Percentiles rank a stretch among this genome's conserved stretches.
phyloP scores from a whole-genome alignment of 164 flowering plant genomes.

The Aristolochia fimbriata region DNA sequence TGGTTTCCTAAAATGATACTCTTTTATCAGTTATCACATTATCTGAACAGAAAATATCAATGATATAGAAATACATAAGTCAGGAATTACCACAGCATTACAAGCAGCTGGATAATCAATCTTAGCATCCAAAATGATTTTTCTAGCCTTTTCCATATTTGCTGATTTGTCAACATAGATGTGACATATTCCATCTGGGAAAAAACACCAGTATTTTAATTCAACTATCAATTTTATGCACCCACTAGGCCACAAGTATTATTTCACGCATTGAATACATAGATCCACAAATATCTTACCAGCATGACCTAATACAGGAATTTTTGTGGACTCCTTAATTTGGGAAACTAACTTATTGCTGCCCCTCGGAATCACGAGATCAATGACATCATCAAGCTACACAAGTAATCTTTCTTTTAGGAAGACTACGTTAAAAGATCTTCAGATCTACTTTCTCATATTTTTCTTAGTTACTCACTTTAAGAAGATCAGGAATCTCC shows the following conservation, averaged over 20 bases:
- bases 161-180: conserved; percentile 91
- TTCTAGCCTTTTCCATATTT: conserved; percentile 64
- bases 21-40: too few relatives aligned
- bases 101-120: conserved; percentile 97
- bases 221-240: conserved; percentile 1
- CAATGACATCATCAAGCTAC: conserved; percentile 99
- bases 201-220: conserved; percentile 12
- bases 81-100: conserved; percentile 72
- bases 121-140: conserved; percentile 82
- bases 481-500: conserved; percentile 90
- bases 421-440: neutral
- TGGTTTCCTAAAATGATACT: conserved; percentile 60
- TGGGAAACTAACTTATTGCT: conserved; percentile 96
- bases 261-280: neutral
- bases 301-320: conserved; percentile 98
- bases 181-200: conserved; percentile 96
- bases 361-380: conserved; percentile 99
- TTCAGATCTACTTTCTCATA: neutral
- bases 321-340: conserved; percentile 83
- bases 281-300: conserved; percentile 34
- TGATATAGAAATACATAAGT: neutral
- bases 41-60: neutral
- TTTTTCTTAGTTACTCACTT: conserved; percentile 32
- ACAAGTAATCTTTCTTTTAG: neutral
- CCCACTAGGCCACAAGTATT: neutral